A percentile compares a stretch with the other conserved stretches of the same genome.
phyloP scores from a whole-genome alignment of 768 basidiomycete genomes.

The Suillus hirtellus region DNA sequence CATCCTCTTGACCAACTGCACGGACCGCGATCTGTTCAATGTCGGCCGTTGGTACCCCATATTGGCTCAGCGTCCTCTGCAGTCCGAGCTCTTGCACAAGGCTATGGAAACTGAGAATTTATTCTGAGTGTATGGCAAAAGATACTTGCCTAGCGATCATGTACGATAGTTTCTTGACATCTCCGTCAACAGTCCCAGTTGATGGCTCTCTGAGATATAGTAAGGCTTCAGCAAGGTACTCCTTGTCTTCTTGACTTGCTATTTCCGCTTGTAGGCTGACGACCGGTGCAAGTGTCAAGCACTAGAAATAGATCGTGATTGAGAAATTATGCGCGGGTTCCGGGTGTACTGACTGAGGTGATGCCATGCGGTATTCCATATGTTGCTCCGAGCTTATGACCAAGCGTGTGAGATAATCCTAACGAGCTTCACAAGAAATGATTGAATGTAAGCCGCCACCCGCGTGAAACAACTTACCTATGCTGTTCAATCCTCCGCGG shows the following conservation, averaged over 20 bases:
- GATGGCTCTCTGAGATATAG: slow-evolving; percentile 59
- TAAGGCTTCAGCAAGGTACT: slow-evolving; percentile 53
- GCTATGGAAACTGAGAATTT: slow-evolving; percentile 36
- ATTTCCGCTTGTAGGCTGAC: slow-evolving; percentile 58
- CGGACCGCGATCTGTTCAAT: slow-evolving; percentile 48
- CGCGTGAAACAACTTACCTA: slow-evolving; percentile 37
- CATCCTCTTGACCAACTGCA: slow-evolving; percentile 25
- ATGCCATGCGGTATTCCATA: slow-evolving; percentile 82
- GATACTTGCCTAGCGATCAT: slow-evolving; percentile 54
- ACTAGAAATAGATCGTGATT: slow-evolving; percentile 41
- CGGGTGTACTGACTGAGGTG: slow-evolving; percentile 59
- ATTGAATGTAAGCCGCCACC: slow-evolving; percentile 1
- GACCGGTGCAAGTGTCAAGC: slow-evolving; percentile 68
- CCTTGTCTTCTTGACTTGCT: slow-evolving; percentile 63
- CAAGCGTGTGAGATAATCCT: slow-evolving; percentile 77
- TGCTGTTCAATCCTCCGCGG: slow-evolving; percentile 59
- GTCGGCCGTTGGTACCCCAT: slow-evolving; percentile 63
- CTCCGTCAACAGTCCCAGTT: slow-evolving; percentile 67
- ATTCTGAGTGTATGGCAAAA: neutral
- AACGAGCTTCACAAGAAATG: slow-evolving; percentile 43
- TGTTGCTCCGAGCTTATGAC: slow-evolving; percentile 69
- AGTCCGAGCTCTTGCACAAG: slow-evolving; percentile 62
- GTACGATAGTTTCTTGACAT: slow-evolving; percentile 51
- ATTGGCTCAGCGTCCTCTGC: slow-evolving; percentile 55
- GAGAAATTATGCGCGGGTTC: neutral